phyloP scores from a whole-genome alignment of 352 stramenopile genomes.

The Phytopythium delawarense region DNA sequence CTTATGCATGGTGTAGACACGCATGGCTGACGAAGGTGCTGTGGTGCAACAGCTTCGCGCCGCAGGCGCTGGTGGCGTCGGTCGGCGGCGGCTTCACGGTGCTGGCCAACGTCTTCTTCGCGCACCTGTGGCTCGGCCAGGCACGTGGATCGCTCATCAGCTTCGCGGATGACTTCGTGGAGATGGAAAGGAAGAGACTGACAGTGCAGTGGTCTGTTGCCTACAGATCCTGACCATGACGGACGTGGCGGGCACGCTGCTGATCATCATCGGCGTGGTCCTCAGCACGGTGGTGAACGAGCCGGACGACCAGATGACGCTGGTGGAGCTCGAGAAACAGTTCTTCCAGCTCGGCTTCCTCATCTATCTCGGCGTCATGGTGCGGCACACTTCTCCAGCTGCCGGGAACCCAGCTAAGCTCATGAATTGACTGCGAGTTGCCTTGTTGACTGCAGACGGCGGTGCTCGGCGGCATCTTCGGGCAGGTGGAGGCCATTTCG shows the following conservation, averaged over 20 bases:
- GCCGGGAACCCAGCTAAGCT: background rate
- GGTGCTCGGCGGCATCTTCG: conserved; percentile 65
- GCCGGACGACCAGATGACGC: conserved; percentile 72
- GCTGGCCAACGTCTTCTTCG: conserved; percentile 88
- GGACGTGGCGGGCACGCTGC: conserved; percentile 62
- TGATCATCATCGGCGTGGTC: conserved; percentile 82
- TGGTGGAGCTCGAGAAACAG: conserved; percentile 73
- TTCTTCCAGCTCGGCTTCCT: conserved; percentile 78
- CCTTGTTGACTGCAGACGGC: conserved; percentile 29
- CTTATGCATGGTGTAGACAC: too few species aligned
- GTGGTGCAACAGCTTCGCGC: conserved; percentile 51
- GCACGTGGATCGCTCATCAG: conserved; percentile 4
- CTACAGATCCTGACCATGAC: conserved; percentile 49
- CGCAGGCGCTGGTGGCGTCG: conserved; percentile 81
- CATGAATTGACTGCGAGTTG: background rate
- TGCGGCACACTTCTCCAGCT: conserved; percentile 11
- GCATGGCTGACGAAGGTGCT: background rate
- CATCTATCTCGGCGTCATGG: conserved; percentile 75
- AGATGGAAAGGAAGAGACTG: background rate
- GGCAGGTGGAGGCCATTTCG: conserved; percentile 63
- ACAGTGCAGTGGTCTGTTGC: background rate
- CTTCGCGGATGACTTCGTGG: too few species aligned
- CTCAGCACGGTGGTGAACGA: conserved; percentile 79
- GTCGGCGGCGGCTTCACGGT: conserved; percentile 85
- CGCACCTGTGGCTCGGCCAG: conserved; percentile 81